A percentile compares a stretch with the other conserved stretches of the same genome.
Evolutionary conservation across 2,329 filamentous ascomycete species (phyloP).

Genomic region (Aureobasidium leucospermi): DNA sequence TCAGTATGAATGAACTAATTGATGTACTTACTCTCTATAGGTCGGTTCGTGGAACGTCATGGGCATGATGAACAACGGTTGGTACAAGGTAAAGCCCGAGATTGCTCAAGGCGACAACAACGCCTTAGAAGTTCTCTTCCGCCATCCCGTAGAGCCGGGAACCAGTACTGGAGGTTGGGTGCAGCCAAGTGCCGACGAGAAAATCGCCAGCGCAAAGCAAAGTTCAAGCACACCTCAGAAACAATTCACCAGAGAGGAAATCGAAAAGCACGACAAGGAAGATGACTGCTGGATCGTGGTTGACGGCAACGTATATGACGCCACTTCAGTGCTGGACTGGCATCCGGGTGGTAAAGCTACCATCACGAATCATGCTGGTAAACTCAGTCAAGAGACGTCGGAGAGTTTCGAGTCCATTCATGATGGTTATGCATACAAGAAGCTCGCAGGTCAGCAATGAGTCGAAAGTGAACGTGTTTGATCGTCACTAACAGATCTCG

Average conservation of each 20-base stretch:
- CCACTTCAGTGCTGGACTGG: constrained; percentile 41
- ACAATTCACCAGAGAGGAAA: constrained; percentile 47
- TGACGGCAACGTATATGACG: constrained; percentile 46
- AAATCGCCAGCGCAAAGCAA: constrained; percentile 39
- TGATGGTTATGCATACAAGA: constrained; percentile 44
- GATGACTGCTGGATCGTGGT: constrained; percentile 49
- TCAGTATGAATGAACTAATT: background rate
- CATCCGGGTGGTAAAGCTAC: constrained; percentile 44
- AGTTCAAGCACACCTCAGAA: constrained; percentile 40
- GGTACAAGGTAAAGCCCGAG: constrained; percentile 40
- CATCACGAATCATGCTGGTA: constrained; percentile 44
- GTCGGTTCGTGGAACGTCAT: constrained; percentile 41
- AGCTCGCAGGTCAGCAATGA: constrained; percentile 33
- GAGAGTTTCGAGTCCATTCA: constrained; percentile 46
- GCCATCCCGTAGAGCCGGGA: constrained; percentile 39
- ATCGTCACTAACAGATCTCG: background rate
- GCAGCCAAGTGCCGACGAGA: constrained; percentile 40
- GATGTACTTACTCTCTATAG: background rate
- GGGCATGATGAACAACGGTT: constrained; percentile 51
- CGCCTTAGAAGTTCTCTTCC: constrained; percentile 33
- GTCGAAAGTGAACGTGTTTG: background rate
- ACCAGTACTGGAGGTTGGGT: constrained; percentile 42
- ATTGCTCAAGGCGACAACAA: constrained; percentile 27
- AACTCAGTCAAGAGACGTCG: constrained; percentile 42
- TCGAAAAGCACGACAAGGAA: constrained; percentile 44